phyloP scores from a whole-genome alignment of 2,329 filamentous ascomycete genomes.

The Leptographium galeiforme region DNA sequence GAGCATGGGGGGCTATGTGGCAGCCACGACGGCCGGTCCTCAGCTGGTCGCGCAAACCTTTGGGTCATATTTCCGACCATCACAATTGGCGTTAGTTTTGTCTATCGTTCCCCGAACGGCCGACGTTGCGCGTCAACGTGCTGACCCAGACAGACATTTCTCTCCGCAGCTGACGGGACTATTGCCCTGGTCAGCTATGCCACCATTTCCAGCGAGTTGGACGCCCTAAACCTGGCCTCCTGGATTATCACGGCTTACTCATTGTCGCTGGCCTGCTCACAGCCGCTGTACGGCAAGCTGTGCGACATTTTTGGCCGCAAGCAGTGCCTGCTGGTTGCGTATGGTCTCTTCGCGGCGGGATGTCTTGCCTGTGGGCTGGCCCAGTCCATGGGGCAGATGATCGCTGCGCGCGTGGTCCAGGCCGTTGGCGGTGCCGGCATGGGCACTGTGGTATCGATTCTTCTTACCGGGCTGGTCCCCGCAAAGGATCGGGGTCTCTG shows the following conservation, averaged over 20 bases:
- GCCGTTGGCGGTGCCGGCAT: constrained; percentile 59
- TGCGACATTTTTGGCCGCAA: constrained; percentile 53
- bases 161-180: constrained; percentile 63
- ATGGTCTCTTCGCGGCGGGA: constrained; percentile 18
- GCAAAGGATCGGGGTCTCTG: constrained; percentile 57
- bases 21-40: not conserved
- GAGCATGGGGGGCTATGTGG: not conserved
- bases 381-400: constrained; percentile 27
- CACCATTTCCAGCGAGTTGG: constrained; percentile 60
- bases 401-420: constrained; percentile 29
- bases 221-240: constrained; percentile 59
- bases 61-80: not conserved
- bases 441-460: constrained; percentile 53
- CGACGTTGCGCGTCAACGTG: not conserved
- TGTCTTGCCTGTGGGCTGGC: constrained; percentile 38
- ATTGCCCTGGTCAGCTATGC: constrained; percentile 68
- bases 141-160: constrained; percentile 40
- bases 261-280: constrained; percentile 59
- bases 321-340: constrained; percentile 46
- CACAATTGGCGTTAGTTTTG: not conserved
- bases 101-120: not conserved
- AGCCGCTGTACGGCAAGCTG: constrained; percentile 45
- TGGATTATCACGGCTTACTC: constrained; percentile 63
- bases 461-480: constrained; percentile 58
- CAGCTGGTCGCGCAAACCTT: not conserved